Base-by-base conservation (phyloP, 768 basidiomycete species). In the Clitopilus passeckerianus region DNA sequence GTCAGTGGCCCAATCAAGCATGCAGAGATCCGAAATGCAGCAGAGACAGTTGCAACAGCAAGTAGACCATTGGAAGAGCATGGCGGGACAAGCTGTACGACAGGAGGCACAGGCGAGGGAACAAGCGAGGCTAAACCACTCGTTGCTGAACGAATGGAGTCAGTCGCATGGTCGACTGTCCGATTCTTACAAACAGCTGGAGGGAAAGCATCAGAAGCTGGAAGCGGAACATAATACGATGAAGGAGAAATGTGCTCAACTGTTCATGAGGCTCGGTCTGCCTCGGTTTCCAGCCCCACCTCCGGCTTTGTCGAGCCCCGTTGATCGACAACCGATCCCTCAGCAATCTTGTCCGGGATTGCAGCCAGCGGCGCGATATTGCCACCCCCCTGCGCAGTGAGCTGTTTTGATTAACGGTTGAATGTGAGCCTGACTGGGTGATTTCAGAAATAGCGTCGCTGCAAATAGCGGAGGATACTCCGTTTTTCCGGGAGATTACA, bases 171-270 rank as follows among this genome's bases (percentile, higher is more conserved):
- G 54, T 1, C 35, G 27, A 10, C 55, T 70, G 23, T 58, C 57
- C 16, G 53, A 16, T 35, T 66, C 66, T 20, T 70, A 70, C 54
- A 57, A 61, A 24, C 61, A 66, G 15, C 65, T 71, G 30, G 66
- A 65, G 57, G 24, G 37, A 37, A 63, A 62, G 16, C 60, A 56
- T 37, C 63, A 63, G 12, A 30, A 62, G 6, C 43, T 64, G 14
- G 61, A 61, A 18, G 58, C 57, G 1, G 30, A 60, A 60, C 65
- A 53, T 18, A 50, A 23, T 20, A 16, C 20, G 12, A 50, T 50
- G 46, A 50, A 50, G 20, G 46, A 50, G 20, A 50, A 50, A 12
- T 50, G n/a, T 50, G n/a, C n/a, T 18, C 46, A 20, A 3, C 12
- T 50, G 22, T 50, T 50, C n/a, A 12, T 16, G 46, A 18, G 20